These are phyloP conservation scores for Saccharum spontaneum DNA, from an alignment of 176 grass and related monocot genomes.

Conservation along the genomic window DNA sequence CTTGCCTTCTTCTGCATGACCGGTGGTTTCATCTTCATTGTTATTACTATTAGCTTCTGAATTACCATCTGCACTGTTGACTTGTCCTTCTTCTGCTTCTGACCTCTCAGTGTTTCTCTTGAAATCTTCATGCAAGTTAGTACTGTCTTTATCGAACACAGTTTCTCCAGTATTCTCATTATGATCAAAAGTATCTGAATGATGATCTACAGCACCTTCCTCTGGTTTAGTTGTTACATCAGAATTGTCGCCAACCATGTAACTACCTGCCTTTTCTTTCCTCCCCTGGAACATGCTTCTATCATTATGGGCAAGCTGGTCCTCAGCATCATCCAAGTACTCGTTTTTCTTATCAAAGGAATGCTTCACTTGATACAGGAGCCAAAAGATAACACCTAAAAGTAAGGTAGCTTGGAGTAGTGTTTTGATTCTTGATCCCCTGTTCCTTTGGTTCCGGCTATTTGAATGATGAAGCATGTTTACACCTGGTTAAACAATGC, in stretches of 20 bases:
- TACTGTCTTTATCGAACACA: constrained; percentile 47
- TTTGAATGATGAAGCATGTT: constrained; percentile 66
- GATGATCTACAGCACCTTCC: constrained; percentile 32
- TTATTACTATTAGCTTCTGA: constrained; percentile 28
- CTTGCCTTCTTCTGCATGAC: constrained; percentile 19
- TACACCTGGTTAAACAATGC: constrained; percentile 23
- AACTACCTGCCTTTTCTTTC: constrained; percentile 49
- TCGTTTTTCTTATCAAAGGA: constrained; percentile 65
- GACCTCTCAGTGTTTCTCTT: constrained; percentile 23
- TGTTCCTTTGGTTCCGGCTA: constrained; percentile 58
- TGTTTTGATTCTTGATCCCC: constrained; percentile 67
- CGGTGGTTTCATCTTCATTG: constrained; percentile 21
- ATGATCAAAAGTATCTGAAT: constrained; percentile 19
- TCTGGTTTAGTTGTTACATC: constrained; percentile 49
- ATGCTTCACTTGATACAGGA: constrained; percentile 62
- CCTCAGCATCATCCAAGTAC: constrained; percentile 40
- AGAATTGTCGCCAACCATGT: constrained; percentile 16
- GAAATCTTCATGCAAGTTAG: constrained; percentile 21
- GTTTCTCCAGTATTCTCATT: constrained; percentile 45
- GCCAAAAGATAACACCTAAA: constrained; percentile 58
- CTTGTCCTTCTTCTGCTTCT: constrained; percentile 43
- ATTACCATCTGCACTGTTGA: constrained; percentile 33
- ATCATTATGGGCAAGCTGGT: constrained; percentile 43
- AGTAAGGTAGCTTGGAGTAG: constrained; percentile 53
- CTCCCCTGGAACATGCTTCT: constrained; percentile 55